These are phyloP conservation scores for Colletotrichum echinochloae DNA, from an alignment of 2,329 filamentous ascomycete species.

Conservation along the genomic window DNA sequence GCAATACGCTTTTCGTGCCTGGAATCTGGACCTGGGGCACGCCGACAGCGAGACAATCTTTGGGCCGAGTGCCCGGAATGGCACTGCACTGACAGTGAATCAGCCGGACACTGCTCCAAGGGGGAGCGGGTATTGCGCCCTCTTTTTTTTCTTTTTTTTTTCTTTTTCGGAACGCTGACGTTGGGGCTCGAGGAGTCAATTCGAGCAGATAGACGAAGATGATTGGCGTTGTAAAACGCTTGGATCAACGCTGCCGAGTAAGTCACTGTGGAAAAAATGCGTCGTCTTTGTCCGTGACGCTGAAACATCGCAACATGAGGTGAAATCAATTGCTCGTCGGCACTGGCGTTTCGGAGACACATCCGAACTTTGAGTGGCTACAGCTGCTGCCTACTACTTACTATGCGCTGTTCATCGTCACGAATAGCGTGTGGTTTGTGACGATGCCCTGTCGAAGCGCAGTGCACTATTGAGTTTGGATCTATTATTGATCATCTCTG, in stretches of 20 bases:
- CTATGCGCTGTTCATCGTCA: slow-evolving; percentile 15
- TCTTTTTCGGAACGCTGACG: slow-evolving; percentile 14
- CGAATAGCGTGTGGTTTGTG: neutral
- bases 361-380: slow-evolving; percentile 31
- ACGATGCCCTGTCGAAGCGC: slow-evolving; percentile 3
- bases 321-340: slow-evolving; percentile 35
- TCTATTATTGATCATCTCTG: slow-evolving; percentile 26
- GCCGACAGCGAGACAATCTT: slow-evolving; percentile 16
- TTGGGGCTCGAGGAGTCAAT: slow-evolving; percentile 16
- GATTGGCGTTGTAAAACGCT: slow-evolving; percentile 21
- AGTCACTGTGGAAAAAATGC: slow-evolving; percentile 34
- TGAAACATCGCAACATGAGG: slow-evolving; percentile 38
- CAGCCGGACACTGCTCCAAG: neutral
- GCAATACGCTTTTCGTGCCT: slow-evolving; percentile 13
- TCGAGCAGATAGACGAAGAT: slow-evolving; percentile 10
- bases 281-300: slow-evolving; percentile 39
- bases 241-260: slow-evolving; percentile 26
- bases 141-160: too few relatives aligned
- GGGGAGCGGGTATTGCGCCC: slow-evolving; percentile 5
- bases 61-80: slow-evolving; percentile 13
- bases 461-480: slow-evolving; percentile 2
- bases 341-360: slow-evolving; percentile 23
- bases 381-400: slow-evolving; percentile 11
- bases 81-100: slow-evolving; percentile 19
- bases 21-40: slow-evolving; percentile 11